Conservation (phyloP, 2,329 filamentous ascomycete genomes). For the Saccharata proteae region DNA sequence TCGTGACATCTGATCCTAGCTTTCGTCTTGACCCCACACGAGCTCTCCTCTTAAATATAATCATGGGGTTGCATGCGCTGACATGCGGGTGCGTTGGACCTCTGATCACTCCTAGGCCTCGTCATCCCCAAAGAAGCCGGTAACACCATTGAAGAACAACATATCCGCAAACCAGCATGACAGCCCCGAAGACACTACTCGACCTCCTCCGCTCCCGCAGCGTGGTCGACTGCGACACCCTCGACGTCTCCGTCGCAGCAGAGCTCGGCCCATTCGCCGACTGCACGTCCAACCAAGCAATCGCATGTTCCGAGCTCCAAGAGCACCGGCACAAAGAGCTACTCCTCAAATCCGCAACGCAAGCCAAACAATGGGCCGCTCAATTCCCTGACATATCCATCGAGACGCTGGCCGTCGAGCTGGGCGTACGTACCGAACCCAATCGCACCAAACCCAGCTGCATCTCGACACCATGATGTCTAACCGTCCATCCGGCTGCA, state of each 20-base stretch:
- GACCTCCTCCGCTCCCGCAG: conserved; percentile 7
- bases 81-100: too few species aligned
- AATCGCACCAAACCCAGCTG: too few species aligned
- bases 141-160: too few species aligned
- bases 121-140: too few species aligned
- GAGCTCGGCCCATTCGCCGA: conserved; percentile 10
- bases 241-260: conserved; percentile 7
- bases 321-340: conserved; percentile 11
- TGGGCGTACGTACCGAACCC: conserved; percentile 32
- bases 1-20: too few species aligned
- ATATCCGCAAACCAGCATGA: conserved; percentile 1
- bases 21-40: too few species aligned
- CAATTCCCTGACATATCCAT: conserved; percentile 24
- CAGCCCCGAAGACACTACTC: conserved; percentile 7
- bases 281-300: conserved; percentile 12
- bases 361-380: conserved; percentile 20
- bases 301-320: conserved; percentile 8
- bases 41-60: too few species aligned
- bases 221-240: conserved; percentile 9
- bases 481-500: too few species aligned
- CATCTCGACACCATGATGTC: too few species aligned
- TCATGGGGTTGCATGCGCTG: too few species aligned
- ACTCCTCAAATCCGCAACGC: conserved; percentile 25
- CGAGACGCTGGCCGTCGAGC: conserved; percentile 43
- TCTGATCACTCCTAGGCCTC: too few species aligned